Evolutionary conservation across 257 asterid genomes (phyloP).

Genomic region (Lycium barbarum): DNA sequence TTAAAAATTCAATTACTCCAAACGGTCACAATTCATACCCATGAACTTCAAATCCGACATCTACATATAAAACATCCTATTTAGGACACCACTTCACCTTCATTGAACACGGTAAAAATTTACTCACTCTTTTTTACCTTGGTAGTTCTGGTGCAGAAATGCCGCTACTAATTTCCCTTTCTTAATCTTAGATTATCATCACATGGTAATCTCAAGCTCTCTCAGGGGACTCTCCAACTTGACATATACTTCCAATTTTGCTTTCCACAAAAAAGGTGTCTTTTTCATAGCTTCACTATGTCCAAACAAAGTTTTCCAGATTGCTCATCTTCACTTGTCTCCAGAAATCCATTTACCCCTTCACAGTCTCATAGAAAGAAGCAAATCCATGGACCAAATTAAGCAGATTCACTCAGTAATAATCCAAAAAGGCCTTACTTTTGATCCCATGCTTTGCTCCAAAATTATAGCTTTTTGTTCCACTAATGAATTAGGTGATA

Average conservation of each 20-base stretch:
- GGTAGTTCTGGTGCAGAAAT: too few species aligned
- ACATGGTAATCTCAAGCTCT: neutral
- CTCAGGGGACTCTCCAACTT: neutral
- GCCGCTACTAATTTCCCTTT: neutral
- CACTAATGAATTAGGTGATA: slow-evolving; percentile 25
- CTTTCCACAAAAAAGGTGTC: neutral
- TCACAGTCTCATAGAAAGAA: neutral
- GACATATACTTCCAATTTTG: neutral
- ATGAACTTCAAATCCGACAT: too few species aligned
- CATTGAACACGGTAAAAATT: too few species aligned
- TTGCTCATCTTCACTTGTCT: slow-evolving; percentile 25
- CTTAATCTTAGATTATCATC: neutral
- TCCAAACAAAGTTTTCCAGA: slow-evolving; percentile 1
- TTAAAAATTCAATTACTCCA: too few species aligned
- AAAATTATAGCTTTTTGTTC: slow-evolving; percentile 35
- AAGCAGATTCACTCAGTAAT: slow-evolving; percentile 33
- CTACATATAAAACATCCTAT: too few species aligned
- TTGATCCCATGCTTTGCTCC: slow-evolving; percentile 25
- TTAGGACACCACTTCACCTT: too few species aligned
- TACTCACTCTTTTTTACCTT: neutral
- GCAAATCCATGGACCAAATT: slow-evolving; percentile 40
- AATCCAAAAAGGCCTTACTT: slow-evolving; percentile 27
- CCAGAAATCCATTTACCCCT: slow-evolving; percentile 27
- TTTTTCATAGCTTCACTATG: slow-evolving; percentile 20
- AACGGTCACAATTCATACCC: too few species aligned